Conservation (phyloP, 2,329 filamentous ascomycete genomes). For the Aureobasidium sp. region DNA sequence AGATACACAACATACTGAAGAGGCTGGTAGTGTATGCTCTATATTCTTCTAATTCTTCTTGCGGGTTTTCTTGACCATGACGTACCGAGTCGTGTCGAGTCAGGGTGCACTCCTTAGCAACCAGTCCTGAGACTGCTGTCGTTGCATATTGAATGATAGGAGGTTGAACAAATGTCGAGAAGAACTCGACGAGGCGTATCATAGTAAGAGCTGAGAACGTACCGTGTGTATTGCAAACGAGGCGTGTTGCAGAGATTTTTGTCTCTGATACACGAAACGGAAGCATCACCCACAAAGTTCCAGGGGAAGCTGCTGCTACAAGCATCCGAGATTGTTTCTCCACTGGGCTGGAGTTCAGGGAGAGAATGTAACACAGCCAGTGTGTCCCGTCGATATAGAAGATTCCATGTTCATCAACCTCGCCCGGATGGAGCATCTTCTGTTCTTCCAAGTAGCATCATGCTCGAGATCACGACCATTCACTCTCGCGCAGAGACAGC, state of each 20-base stretch:
- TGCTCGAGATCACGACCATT: background rate
- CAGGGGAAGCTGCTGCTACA: too few relatives aligned
- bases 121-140: background rate
- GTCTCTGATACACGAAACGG: too few relatives aligned
- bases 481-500: too few relatives aligned
- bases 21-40: background rate
- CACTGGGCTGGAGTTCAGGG: too few relatives aligned
- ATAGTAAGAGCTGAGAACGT: background rate
- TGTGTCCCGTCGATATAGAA: too few relatives aligned
- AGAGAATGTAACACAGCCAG: too few relatives aligned
- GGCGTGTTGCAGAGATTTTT: too few relatives aligned
- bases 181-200: background rate
- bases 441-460: background rate
- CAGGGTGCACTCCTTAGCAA: background rate
- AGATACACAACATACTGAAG: background rate
- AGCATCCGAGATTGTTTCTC: too few relatives aligned
- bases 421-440: background rate
- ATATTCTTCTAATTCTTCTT: background rate
- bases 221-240: background rate
- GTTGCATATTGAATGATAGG: background rate
- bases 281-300: too few relatives aligned
- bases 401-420: too few relatives aligned
- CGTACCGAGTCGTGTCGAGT: background rate
- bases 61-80: background rate
- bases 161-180: too few relatives aligned